Percentiles rank a stretch among this genome's conserved stretches.
Evolutionary conservation across 1,284 basidiomycete species (phyloP).

Genomic region (Cryptococcus sp.): DNA sequence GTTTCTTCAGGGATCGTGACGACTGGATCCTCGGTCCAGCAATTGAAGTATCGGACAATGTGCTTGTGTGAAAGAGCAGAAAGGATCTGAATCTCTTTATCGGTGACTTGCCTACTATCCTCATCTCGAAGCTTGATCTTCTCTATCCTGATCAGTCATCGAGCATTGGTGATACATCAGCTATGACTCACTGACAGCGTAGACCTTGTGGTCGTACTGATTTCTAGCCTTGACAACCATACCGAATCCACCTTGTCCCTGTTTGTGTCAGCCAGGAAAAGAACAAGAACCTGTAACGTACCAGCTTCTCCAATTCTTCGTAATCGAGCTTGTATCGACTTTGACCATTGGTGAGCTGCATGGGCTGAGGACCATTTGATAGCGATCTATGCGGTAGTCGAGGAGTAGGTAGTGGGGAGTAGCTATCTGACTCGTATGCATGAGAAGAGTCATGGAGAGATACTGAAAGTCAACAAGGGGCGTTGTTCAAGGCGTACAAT

Average conservation of each 20-base stretch:
- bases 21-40: conserved; percentile 44
- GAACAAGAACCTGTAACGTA: conserved; percentile 11
- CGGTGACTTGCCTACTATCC: conserved; percentile 79
- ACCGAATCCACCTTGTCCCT: conserved; percentile 90
- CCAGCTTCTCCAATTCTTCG: conserved; percentile 48
- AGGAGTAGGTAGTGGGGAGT: too few relatives aligned
- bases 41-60: conserved; percentile 71
- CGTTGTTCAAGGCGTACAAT: background rate
- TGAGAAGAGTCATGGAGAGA: too few relatives aligned
- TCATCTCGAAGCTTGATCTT: conserved; percentile 77
- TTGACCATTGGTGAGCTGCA: conserved; percentile 8
- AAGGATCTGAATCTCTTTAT: conserved; percentile 85
- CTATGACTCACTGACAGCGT: conserved; percentile 46
- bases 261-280: background rate
- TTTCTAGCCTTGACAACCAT: conserved; percentile 91
- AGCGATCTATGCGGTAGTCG: too few relatives aligned
- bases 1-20: conserved; percentile 13
- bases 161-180: conserved; percentile 48
- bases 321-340: conserved; percentile 47
- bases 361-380: conserved; percentile 4
- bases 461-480: too few relatives aligned
- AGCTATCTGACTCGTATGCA: too few relatives aligned
- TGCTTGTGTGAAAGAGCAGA: conserved; percentile 81
- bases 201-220: conserved; percentile 54
- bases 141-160: conserved; percentile 54